Base-by-base conservation (phyloP, 2,329 filamentous ascomycete genomes). In the Epichloe sylvatica region DNA sequence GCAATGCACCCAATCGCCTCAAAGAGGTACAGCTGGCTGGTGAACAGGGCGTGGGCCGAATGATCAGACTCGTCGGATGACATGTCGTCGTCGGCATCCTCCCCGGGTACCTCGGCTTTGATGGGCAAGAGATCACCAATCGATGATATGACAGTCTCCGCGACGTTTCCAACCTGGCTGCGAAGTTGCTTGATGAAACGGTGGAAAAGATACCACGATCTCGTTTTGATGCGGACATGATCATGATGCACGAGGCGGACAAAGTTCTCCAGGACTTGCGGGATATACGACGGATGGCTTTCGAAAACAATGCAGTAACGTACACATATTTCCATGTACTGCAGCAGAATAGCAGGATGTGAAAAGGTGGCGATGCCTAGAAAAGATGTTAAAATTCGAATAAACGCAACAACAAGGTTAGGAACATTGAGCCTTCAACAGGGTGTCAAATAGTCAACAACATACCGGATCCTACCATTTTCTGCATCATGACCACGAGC, bases 321-420 rank as follows among this genome's bases (percentile, higher is more conserved):
- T 49, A 95, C 90, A 64, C 90, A 95, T 36, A 95, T 94, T 65
- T 98, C 92, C 90, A 98, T 96, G 62, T 94, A 98, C 67, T 96
- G 89, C 21, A 98, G 74, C 55, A 96, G 80, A 47, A 96, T 90
- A 15, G 90, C 88, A 1, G 92, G 91, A 63, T 97, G 92, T 15
- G 83, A 81, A 65, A 91, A 94, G 41, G 77, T 84, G 52, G 87
- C 83, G 56, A 96, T 84, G 57, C 86, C 88, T 90, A 21, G 17
- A 5, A 34, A 15, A 39, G 21, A 15, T 5, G 17, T 15, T 12
- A 35, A 43, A 19, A 50, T 36, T n/a, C 35, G 33, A 30, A 30
- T 11, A 17, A 50, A 42, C 5, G 13, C 25, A 9, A 23, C 25
- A 5, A 33, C 36, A 40, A 30, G n/a, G 25, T 48, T 36, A 45